Base-by-base conservation (phyloP, 1,284 basidiomycete species). In the Malassezia equina region DNA sequence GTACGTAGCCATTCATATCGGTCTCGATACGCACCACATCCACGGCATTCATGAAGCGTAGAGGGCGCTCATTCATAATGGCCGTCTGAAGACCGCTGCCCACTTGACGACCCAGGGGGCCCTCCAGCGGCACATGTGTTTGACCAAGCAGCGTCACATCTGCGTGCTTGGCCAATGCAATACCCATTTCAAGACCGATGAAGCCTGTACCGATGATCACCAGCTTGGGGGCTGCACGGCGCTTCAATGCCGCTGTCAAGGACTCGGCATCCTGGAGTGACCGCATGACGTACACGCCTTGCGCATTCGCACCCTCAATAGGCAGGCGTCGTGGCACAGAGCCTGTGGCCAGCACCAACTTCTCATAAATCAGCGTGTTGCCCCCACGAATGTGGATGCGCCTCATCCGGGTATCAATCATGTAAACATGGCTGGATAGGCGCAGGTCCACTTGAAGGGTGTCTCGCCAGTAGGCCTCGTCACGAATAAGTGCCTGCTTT, bases 171-270 rank as follows among this genome's bases (percentile, higher is more conserved):
- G 82, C 73, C 0, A 88, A 77, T 0, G 88, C 86, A 13, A 80
- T 81, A 4, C 88, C 88, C 9, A 89, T 79, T 75, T 96, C 90
- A 86, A 95, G 88, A 50, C 86, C 85, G 68, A 96, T 96, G 77
- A 94, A 95, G 17, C 86, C 88, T 29, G 84, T 86, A 1, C 90
- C 90, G 60, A 94, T 86, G 29, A 94, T 81, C 29, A 90, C 87
- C 44, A 88, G 76, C 51, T 83, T 81, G 67, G 87, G 85, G 51
- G 60, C 55, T 44, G 58, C 54, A 40, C 59, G 58, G 36, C 59
- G 60, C 55, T 76, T 73, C 76, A 58, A 65, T 82, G 86, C 85
- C 40, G 80, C 80, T 63, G 86, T 85, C 61, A 94, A 84, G 48
- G 81, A 81, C 76, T 85, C 81, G 2, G 88, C 79, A 71, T 93